Base-by-base conservation (phyloP, 164 flowering plant genomes). In the Vitis labrusca region DNA sequence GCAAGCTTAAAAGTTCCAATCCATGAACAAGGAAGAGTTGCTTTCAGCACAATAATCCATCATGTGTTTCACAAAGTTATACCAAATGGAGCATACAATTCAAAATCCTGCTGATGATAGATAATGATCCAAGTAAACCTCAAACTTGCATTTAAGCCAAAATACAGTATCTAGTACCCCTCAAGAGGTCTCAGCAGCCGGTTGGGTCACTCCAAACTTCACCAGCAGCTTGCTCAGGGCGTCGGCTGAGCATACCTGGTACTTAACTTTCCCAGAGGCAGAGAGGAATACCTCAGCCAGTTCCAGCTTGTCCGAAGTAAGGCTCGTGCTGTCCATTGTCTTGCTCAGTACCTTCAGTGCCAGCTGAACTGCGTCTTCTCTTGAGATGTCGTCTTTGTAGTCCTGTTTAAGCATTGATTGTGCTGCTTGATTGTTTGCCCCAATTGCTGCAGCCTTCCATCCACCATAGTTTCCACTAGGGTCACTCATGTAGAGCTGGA, bases 281-380 rank as follows among this genome's bases (percentile, higher is more conserved):
- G 75, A 59, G 10, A 80, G 68, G 64, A 79, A 87, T 3, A 85
- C 83, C 77, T 87, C 86, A 23, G 90, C 84, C 57, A 87, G 67
- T 70, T 87, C 88, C 47, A 87, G 86, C 81, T 85, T 87, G n/a
- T 87, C 91, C 3, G 87, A 82, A 32, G 85, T 87, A 44, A 87
- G 86, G 68, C 91, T 85, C 0, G 91, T 85, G 80, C 88, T 87
- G 75, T 87, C 91, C 91, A 87, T 87, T 5, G 91, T 87, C 79
- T 87, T 87, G 59, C 91, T 87, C 8, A 87, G 91, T 15, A 85
- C 87, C 84, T 87, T 87, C 70, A 87, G 58, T 13, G 83, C 87
- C 54, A 87, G 88, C 69, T 87, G 79, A 60, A 84, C 78, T 1
- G 85, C 85, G 59, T 84, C 85, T 47, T 86, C 88, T 70, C 88